phyloP scores from a whole-genome alignment of 2,329 filamentous ascomycete genomes.

The Calonectria leucothoes region DNA sequence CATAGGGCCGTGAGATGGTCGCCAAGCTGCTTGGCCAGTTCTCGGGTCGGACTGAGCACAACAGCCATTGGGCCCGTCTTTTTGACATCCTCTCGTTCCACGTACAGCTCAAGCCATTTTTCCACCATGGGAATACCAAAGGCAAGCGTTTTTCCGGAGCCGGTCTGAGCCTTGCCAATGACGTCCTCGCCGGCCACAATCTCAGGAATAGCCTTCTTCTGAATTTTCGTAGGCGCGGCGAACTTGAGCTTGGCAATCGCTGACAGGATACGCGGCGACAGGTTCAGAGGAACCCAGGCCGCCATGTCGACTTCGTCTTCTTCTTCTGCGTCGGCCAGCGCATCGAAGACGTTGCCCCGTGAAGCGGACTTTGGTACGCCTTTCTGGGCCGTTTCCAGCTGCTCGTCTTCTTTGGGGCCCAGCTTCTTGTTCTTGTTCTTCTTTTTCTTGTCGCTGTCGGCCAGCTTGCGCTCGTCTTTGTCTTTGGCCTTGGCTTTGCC shows the following conservation, averaged over 20 bases:
- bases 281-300: slow-evolving; percentile 79
- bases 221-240: slow-evolving; percentile 83
- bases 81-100: slow-evolving; percentile 46
- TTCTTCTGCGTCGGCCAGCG: slow-evolving; percentile 65
- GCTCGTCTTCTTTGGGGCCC: slow-evolving; percentile 44
- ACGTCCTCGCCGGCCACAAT: slow-evolving; percentile 89
- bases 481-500: slow-evolving; percentile 46
- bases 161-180: slow-evolving; percentile 95
- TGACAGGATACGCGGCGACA: slow-evolving; percentile 78
- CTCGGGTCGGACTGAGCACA: slow-evolving; percentile 90
- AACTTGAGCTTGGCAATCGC: slow-evolving; percentile 86
- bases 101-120: slow-evolving; percentile 72
- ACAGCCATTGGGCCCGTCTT: slow-evolving; percentile 73
- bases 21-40: slow-evolving; percentile 91
- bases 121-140: slow-evolving; percentile 96
- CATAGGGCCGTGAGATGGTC: slow-evolving; percentile 85
- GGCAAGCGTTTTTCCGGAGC: slow-evolving; percentile 95
- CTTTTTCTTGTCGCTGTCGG: slow-evolving; percentile 40
- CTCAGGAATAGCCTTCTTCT: slow-evolving; percentile 81
- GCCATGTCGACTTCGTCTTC: slow-evolving; percentile 75
- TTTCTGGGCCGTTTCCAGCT: slow-evolving; percentile 51
- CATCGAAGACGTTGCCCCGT: slow-evolving; percentile 64
- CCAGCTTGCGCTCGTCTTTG: slow-evolving; percentile 31
- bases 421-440: slow-evolving; percentile 46
- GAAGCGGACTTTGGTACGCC: slow-evolving; percentile 51